Percentiles rank a stretch among this genome's conserved stretches.
Conservation (phyloP, 352 stramenopile genomes). For the Phytopythium ostracodes region DNA sequence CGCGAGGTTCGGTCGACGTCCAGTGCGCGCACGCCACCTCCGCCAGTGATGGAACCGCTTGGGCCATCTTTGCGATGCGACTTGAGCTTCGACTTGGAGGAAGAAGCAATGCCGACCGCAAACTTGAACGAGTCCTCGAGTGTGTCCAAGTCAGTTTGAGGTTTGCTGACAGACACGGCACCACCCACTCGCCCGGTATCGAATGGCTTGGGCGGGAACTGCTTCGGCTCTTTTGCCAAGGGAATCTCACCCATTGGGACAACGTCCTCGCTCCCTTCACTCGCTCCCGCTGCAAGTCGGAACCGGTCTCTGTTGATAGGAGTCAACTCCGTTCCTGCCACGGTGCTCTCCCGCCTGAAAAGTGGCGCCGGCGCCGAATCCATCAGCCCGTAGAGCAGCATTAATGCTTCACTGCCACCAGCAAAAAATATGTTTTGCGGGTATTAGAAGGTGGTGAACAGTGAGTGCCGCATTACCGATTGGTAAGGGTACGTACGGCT, state of each 20-base stretch:
- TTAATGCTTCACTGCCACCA: conserved; percentile 45
- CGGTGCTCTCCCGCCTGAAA: conserved; percentile 4
- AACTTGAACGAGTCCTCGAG: conserved; percentile 83
- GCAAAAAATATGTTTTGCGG: background rate
- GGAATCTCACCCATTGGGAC: background rate
- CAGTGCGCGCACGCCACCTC: background rate
- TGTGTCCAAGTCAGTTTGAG: conserved; percentile 39
- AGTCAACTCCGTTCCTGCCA: background rate
- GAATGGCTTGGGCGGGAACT: background rate
- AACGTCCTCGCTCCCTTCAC: background rate
- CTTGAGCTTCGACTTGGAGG: conserved; percentile 27
- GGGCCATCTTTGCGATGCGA: conserved; percentile 7
- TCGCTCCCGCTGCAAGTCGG: background rate
- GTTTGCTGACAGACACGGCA: conserved; percentile 3
- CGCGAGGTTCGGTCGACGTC: background rate
- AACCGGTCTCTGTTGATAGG: conserved; percentile 11
- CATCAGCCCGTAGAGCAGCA: conserved; percentile 70
- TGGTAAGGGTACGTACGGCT: conserved; percentile 37
- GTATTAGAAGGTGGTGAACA: background rate
- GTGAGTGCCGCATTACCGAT: background rate
- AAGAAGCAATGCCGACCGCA: conserved; percentile 55
- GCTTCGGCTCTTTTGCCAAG: background rate
- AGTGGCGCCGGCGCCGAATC: conserved; percentile 26
- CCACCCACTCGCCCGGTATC: background rate
- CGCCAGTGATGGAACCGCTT: background rate